phyloP scores from a whole-genome alignment of 2,329 filamentous ascomycete species.

The Calonectria hongkongensis region DNA sequence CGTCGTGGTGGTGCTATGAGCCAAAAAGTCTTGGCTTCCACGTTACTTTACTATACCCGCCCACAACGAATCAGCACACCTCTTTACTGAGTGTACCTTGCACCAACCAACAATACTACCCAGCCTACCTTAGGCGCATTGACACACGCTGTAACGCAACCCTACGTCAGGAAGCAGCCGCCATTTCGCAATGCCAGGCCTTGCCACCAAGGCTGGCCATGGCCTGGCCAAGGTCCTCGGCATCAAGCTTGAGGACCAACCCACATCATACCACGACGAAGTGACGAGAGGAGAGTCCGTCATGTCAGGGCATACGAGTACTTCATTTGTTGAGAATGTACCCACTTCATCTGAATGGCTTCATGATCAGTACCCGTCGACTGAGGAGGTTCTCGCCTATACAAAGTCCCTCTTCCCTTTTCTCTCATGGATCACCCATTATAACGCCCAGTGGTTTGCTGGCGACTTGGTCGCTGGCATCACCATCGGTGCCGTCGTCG shows the following conservation, averaged over 20 bases:
- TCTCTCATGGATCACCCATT: slow-evolving; percentile 88
- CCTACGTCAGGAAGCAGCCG: neutral
- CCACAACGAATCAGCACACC: slow-evolving; percentile 9
- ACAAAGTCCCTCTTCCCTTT: slow-evolving; percentile 88
- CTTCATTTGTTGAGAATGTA: slow-evolving; percentile 88
- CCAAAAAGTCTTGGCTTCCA: slow-evolving; percentile 29
- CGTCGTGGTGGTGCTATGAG: slow-evolving; percentile 16
- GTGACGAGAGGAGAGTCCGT: slow-evolving; percentile 87
- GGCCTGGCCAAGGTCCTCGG: slow-evolving; percentile 85
- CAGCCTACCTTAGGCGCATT: neutral
- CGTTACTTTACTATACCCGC: neutral
- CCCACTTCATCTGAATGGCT: slow-evolving; percentile 86
- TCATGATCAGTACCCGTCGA: slow-evolving; percentile 75
- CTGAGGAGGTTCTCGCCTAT: slow-evolving; percentile 75
- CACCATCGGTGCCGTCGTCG: slow-evolving; percentile 80
- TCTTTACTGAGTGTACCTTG: neutral
- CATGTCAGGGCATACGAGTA: slow-evolving; percentile 82
- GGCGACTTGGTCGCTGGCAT: slow-evolving; percentile 90
- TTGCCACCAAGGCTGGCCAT: slow-evolving; percentile 78
- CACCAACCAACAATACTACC: slow-evolving; percentile 20
- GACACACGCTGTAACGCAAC: slow-evolving; percentile 12
- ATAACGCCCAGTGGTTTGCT: slow-evolving; percentile 91
- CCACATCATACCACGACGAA: slow-evolving; percentile 70
- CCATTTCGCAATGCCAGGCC: slow-evolving; percentile 43
- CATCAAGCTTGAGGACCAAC: slow-evolving; percentile 83